These are phyloP conservation scores for Lotmaria passim DNA, from an alignment of 208 protist species.

Conservation along the genomic window DNA sequence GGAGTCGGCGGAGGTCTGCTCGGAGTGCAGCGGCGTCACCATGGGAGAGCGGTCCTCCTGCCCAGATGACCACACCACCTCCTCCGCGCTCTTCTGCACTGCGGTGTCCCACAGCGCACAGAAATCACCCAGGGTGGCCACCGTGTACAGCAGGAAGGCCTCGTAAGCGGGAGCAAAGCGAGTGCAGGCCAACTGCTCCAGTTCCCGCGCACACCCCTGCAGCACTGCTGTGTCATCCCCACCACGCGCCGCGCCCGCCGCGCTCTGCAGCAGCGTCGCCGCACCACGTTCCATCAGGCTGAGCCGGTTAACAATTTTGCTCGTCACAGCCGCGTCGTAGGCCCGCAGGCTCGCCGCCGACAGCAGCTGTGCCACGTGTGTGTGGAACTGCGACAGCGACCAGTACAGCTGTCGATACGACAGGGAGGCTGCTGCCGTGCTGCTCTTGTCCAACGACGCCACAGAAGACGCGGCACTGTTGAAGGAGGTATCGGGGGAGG, in stretches of 20 bases:
- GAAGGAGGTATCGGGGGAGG: neutral
- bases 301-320: conserved; percentile 11
- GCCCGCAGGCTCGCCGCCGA: conserved; percentile 6
- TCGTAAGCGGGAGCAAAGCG: conserved; percentile 11
- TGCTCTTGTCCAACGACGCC: neutral
- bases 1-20: neutral
- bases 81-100: conserved; percentile 6
- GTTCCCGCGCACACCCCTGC: conserved; percentile 13
- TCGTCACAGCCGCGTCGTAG: conserved; percentile 13
- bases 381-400: conserved; percentile 19
- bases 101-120: conserved; percentile 12
- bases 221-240: neutral
- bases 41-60: neutral
- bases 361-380: conserved; percentile 13
- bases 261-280: neutral
- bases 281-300: conserved; percentile 14
- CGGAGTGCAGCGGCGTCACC: conserved; percentile 1
- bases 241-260: neutral
- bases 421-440: neutral
- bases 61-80: conserved; percentile 13
- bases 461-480: neutral
- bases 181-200: conserved; percentile 11
- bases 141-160: conserved; percentile 17
- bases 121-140: conserved; percentile 15
- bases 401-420: conserved; percentile 13